Conservation (phyloP, 2,329 filamentous ascomycete species). For the Cercospora beticola region DNA sequence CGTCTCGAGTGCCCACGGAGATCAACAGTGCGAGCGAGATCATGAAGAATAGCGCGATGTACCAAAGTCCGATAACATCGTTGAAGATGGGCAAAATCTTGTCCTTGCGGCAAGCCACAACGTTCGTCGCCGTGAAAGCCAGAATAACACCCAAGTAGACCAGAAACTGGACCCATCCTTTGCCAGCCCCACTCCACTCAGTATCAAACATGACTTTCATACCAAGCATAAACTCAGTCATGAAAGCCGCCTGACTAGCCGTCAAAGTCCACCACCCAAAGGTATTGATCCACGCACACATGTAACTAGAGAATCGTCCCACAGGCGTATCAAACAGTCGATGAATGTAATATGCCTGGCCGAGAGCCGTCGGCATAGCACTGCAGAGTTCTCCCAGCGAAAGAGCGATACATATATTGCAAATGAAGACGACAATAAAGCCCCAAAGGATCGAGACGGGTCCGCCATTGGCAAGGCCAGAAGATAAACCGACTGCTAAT, state of each 20-base stretch:
- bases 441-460: slow-evolving; percentile 58
- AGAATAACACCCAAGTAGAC: slow-evolving; percentile 55
- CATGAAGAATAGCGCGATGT: slow-evolving; percentile 54
- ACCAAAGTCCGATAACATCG: slow-evolving; percentile 57
- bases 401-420: slow-evolving; percentile 53
- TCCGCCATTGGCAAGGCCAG: slow-evolving; percentile 56
- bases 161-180: slow-evolving; percentile 57
- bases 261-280: slow-evolving; percentile 61
- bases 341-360: slow-evolving; percentile 60
- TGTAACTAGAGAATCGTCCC: slow-evolving; percentile 55
- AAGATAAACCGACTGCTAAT: slow-evolving; percentile 54
- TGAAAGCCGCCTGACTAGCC: slow-evolving; percentile 58
- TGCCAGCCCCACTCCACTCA: slow-evolving; percentile 47
- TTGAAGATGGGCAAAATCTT: slow-evolving; percentile 54
- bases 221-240: slow-evolving; percentile 58
- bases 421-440: slow-evolving; percentile 53
- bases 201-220: slow-evolving; percentile 57
- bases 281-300: slow-evolving; percentile 61
- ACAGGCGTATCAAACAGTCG: slow-evolving; percentile 42
- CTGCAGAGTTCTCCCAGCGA: slow-evolving; percentile 59
- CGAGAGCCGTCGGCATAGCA: slow-evolving; percentile 60
- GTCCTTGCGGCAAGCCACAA: slow-evolving; percentile 53
- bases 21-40: slow-evolving; percentile 55
- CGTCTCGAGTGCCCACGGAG: slow-evolving; percentile 49
- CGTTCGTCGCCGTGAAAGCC: slow-evolving; percentile 52